Conservation (phyloP, 1,139 yeast genomes). For the Maudiozyma humilis region DNA sequence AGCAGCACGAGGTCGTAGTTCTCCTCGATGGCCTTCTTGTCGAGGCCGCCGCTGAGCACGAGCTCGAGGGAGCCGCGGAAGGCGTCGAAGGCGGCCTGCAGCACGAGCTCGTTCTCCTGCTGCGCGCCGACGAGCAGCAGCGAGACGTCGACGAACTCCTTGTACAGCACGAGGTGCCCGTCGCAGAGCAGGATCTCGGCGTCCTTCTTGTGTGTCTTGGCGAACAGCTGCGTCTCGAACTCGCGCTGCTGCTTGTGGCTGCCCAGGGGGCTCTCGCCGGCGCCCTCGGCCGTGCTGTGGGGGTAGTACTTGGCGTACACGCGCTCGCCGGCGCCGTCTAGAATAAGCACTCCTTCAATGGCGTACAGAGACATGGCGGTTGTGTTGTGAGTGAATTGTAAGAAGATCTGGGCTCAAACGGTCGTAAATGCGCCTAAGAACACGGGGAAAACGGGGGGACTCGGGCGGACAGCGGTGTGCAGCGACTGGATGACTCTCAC, state of each 20-base stretch:
- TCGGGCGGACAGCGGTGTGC: too few species aligned
- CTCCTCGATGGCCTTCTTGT: constrained; percentile 69
- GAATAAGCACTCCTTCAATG: constrained; percentile 64
- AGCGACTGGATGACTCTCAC: too few species aligned
- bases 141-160: constrained; percentile 68
- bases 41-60: constrained; percentile 65
- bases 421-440: too few species aligned
- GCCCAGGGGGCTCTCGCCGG: constrained; percentile 22
- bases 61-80: constrained; percentile 74
- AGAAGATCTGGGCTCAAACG: too few species aligned
- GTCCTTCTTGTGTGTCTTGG: constrained; percentile 70
- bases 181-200: constrained; percentile 77
- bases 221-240: constrained; percentile 66
- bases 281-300: constrained; percentile 31
- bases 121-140: constrained; percentile 63
- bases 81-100: constrained; percentile 71
- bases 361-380: constrained; percentile 52
- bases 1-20: constrained; percentile 79
- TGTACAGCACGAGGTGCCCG: constrained; percentile 70
- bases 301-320: constrained; percentile 83
- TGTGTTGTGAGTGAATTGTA: neutral
- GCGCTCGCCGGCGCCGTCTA: constrained; percentile 77
- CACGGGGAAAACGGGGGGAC: too few species aligned
- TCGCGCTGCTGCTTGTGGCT: constrained; percentile 56
- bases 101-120: constrained; percentile 78